Conservation (phyloP, 83 land plant species). For the Picea mariana region DNA sequence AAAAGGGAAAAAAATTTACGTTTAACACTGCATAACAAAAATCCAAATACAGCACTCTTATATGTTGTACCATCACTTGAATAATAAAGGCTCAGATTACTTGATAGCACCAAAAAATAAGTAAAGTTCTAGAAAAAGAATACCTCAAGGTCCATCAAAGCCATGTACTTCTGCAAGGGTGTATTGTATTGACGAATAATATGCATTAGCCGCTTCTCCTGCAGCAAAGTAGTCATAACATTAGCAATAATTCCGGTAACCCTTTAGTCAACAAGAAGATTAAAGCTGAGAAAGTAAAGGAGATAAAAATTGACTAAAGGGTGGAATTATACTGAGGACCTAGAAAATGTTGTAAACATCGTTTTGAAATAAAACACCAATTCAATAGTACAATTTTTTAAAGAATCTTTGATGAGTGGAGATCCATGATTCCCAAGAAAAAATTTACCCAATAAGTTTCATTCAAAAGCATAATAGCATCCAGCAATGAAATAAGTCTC, state of each 20-base stretch:
- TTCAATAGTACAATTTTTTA: too few relatives aligned
- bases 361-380: too few relatives aligned
- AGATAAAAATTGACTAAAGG: neutral
- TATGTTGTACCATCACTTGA: neutral
- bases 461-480: neutral
- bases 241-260: neutral
- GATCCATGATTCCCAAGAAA: neutral
- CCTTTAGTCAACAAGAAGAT: neutral
- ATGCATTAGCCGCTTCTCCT: conserved; percentile 68
- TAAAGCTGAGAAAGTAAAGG: neutral
- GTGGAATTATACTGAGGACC: too few relatives aligned
- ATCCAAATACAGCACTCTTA: neutral
- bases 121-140: neutral
- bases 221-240: neutral
- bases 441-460: too few relatives aligned
- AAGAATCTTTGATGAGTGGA: neutral
- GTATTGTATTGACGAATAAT: conserved; percentile 49
- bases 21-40: too few relatives aligned
- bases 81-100: neutral
- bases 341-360: too few relatives aligned
- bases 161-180: conserved; percentile 65
- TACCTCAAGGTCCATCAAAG: conserved; percentile 87
- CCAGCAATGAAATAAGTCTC: neutral
- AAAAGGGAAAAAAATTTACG: neutral
- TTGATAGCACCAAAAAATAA: neutral